Evolutionary conservation across 2,329 filamentous ascomycete species (phyloP).

Genomic region (Orbilia brochopaga): DNA sequence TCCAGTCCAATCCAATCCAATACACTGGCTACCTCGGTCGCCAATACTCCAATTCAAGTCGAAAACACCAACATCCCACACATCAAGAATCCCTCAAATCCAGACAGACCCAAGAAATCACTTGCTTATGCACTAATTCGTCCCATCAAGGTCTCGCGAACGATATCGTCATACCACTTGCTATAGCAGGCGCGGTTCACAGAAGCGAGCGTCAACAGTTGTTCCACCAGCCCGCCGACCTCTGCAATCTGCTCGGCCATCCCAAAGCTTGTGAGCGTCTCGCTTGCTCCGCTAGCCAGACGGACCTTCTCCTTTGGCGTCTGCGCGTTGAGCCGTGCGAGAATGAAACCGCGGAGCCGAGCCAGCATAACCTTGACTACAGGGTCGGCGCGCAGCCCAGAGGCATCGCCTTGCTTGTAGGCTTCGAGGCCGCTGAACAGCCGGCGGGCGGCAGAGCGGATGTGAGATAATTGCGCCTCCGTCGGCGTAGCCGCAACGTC

Average conservation of each 20-base stretch:
- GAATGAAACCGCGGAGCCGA: conserved; percentile 52
- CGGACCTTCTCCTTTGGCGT: conserved; percentile 52
- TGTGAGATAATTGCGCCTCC: conserved; percentile 50
- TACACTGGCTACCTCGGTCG: background rate
- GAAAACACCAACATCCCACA: conserved; percentile 14
- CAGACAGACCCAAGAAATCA: conserved; percentile 13
- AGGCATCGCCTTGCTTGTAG: conserved; percentile 46
- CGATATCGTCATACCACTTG: conserved; percentile 52
- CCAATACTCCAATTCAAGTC: conserved; percentile 31
- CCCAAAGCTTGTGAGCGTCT: conserved; percentile 53
- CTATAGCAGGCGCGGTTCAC: conserved; percentile 52
- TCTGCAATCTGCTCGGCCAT: conserved; percentile 54
- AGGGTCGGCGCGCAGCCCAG: conserved; percentile 45
- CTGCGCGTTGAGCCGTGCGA: conserved; percentile 52
- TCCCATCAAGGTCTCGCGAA: conserved; percentile 18
- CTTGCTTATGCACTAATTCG: conserved; percentile 6
- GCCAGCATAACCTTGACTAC: conserved; percentile 54
- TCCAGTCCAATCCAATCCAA: conserved; percentile 30
- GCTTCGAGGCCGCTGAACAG: conserved; percentile 49
- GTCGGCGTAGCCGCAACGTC: conserved; percentile 37
- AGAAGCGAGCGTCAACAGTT: conserved; percentile 35
- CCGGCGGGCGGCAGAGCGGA: conserved; percentile 44
- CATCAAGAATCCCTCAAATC: conserved; percentile 18
- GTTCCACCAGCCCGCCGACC: conserved; percentile 50
- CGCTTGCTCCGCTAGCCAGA: conserved; percentile 52